These are phyloP conservation scores for Quercus variabilis DNA, from an alignment of 306 rosid genomes.

Conservation along the genomic window DNA sequence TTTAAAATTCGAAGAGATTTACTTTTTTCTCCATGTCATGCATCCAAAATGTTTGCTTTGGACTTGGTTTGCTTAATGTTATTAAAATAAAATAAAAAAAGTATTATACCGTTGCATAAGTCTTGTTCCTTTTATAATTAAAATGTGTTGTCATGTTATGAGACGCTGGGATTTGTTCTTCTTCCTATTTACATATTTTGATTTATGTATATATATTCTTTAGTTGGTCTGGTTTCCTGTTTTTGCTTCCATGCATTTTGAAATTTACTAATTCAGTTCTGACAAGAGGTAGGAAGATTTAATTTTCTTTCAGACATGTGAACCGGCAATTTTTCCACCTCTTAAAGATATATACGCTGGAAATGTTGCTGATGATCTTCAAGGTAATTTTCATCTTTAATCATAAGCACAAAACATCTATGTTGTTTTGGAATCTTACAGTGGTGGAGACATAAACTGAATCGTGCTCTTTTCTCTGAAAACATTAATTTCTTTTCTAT, in stretches of 20 bases:
- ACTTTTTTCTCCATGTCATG: conserved; percentile 4
- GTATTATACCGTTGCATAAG: background rate
- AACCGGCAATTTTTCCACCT: conserved; percentile 86
- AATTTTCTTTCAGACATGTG: conserved; percentile 57
- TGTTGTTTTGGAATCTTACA: background rate
- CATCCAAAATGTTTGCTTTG: conserved; percentile 10
- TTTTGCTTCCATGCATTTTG: background rate
- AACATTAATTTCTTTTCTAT: no score
- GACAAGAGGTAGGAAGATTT: background rate
- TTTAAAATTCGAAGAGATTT: conserved; percentile 7
- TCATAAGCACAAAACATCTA: conserved; percentile 10
- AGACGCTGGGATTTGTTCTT: background rate
- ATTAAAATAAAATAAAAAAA: background rate
- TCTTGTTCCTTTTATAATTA: background rate
- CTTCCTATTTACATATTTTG: background rate
- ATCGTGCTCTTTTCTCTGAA: no score
- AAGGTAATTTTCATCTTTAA: conserved; percentile 51
- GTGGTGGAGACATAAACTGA: no score
- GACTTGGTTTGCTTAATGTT: conserved; percentile 21
- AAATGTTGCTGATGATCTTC: conserved; percentile 67
- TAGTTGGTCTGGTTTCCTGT: background rate
- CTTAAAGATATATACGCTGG: conserved; percentile 69
- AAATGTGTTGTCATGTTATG: background rate
- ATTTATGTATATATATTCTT: background rate
- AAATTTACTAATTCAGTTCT: background rate